A percentile compares a stretch with the other conserved stretches of the same genome.
Conservation (phyloP, 805 yeast genomes). For the Suhomyces emberorum region DNA sequence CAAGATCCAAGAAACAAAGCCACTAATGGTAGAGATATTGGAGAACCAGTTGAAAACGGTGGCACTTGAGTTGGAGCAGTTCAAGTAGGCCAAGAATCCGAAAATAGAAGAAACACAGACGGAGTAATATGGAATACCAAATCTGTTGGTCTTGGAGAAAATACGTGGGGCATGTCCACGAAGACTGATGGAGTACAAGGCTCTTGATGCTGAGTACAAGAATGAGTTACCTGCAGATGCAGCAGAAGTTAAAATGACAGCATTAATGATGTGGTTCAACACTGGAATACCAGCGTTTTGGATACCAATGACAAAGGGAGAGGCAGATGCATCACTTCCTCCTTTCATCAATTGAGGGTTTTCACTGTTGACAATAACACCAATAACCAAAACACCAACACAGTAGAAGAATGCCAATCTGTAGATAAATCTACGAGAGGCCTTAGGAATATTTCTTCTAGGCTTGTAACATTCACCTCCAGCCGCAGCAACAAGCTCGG, state of each 20-base stretch:
- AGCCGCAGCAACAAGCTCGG: conserved; percentile 53
- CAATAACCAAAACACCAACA: conserved; percentile 39
- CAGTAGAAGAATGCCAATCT: conserved; percentile 42
- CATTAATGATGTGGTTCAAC: conserved; percentile 78
- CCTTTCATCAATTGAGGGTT: conserved; percentile 22
- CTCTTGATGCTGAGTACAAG: conserved; percentile 65
- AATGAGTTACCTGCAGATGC: conserved; percentile 49
- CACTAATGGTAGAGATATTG: conserved; percentile 63
- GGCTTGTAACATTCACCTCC: conserved; percentile 61
- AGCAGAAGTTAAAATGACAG: conserved; percentile 64
- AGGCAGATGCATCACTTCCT: conserved; percentile 38
- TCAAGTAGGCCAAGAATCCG: conserved; percentile 50
- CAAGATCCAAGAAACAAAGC: conserved; percentile 62
- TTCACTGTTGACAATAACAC: conserved; percentile 33
- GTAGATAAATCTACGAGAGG: conserved; percentile 56
- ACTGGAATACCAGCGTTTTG: conserved; percentile 58
- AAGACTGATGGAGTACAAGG: conserved; percentile 49
- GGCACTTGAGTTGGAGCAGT: conserved; percentile 50
- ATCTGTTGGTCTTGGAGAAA: conserved; percentile 33
- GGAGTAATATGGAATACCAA: conserved; percentile 42
- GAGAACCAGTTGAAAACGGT: conserved; percentile 62
- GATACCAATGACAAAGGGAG: conserved; percentile 86
- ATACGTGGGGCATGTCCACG: conserved; percentile 55
- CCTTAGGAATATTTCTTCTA: conserved; percentile 58
- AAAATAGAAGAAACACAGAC: conserved; percentile 33